phyloP scores from a whole-genome alignment of 768 basidiomycete species.

The Lactifluus hygrophoroides region DNA sequence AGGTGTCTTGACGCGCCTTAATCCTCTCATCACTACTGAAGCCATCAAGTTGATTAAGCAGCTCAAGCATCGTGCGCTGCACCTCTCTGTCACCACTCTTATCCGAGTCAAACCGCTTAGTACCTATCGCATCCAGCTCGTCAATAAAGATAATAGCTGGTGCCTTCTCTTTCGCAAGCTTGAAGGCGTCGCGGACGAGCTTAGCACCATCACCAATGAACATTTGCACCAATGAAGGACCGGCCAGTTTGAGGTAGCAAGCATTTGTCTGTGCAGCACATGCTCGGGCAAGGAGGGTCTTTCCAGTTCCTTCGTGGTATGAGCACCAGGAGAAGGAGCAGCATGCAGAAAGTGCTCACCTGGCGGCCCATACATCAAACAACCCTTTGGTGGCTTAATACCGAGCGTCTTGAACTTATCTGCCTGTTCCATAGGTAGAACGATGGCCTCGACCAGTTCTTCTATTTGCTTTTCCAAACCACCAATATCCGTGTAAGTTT shows the following conservation, averaged over 20 bases:
- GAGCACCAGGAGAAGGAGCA: background rate
- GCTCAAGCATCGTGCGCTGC: constrained; percentile 99
- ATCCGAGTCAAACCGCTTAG: constrained; percentile 97
- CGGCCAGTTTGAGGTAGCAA: constrained; percentile 96
- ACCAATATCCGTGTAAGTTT: constrained; percentile 95
- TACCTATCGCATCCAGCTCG: constrained; percentile 97
- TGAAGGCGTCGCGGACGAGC: constrained; percentile 96
- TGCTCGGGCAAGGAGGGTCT: constrained; percentile 94
- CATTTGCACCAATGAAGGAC: constrained; percentile 98
- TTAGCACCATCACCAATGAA: constrained; percentile 99
- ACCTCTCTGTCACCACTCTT: constrained; percentile 99
- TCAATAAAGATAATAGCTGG: constrained; percentile 99
- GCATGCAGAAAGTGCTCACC: constrained; percentile 38
- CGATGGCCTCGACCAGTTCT: constrained; percentile 95
- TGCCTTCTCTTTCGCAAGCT: constrained; percentile 95
- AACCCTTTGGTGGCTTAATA: constrained; percentile 95
- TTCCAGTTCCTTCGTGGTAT: constrained; percentile 66
- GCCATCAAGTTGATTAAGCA: constrained; percentile 96
- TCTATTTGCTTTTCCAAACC: constrained; percentile 99
- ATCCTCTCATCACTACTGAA: constrained; percentile 96
- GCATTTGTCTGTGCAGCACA: constrained; percentile 98
- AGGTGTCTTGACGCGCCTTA: constrained; percentile 50
- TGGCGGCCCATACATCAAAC: constrained; percentile 97
- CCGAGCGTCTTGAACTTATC: constrained; percentile 99
- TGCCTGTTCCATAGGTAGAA: constrained; percentile 96